phyloP scores from a whole-genome alignment of 2,329 filamentous ascomycete species.

The Cercospora beticola region DNA sequence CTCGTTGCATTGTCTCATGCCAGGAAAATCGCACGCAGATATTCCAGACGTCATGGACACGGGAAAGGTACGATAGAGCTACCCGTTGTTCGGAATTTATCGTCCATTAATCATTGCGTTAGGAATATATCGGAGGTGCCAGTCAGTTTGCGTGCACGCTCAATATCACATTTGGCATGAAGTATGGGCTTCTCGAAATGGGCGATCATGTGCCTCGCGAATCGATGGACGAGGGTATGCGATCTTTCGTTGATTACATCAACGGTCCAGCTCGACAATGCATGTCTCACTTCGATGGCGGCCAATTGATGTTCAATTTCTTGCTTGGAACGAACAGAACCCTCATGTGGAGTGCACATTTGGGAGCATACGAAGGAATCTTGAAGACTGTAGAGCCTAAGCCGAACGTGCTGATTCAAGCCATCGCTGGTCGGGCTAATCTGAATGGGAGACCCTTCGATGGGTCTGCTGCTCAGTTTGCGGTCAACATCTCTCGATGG shows the following conservation, averaged over 20 bases:
- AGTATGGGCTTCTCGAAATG: neutral
- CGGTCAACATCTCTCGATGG: neutral
- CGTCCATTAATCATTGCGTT: neutral
- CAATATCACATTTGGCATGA: neutral
- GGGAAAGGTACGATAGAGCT: neutral
- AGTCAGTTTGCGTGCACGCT: neutral
- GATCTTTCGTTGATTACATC: neutral
- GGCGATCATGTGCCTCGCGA: neutral
- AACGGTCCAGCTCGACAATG: neutral
- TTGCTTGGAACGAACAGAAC: neutral
- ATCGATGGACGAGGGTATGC: neutral
- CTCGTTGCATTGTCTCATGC: neutral
- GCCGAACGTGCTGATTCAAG: neutral
- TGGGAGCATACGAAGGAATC: neutral
- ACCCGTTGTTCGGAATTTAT: too few relatives aligned
- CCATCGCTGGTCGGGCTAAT: neutral
- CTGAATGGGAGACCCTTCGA: neutral
- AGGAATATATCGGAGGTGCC: neutral
- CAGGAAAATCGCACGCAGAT: neutral
- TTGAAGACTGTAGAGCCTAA: neutral
- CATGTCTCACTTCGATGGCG: neutral
- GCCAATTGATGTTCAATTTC: neutral
- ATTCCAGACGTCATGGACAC: neutral
- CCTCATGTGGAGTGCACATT: neutral
- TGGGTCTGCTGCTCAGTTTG: neutral